Base-by-base conservation (phyloP, 345 rosid genomes). In the Populus tremula region DNA sequence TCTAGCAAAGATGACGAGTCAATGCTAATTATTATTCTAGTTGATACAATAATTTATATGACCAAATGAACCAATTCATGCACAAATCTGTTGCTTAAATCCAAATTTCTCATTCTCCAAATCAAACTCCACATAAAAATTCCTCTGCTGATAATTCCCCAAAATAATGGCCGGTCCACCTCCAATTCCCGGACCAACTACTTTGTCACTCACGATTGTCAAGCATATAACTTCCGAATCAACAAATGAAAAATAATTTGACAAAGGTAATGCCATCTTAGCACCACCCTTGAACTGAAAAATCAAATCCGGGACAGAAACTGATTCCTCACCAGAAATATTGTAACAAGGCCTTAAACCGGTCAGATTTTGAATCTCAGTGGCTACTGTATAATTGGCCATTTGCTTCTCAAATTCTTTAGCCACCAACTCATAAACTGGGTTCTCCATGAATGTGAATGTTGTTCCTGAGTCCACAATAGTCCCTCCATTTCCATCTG, bases 391-490 rank as follows among this genome's bases (percentile, higher is more conserved):
- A 72, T 75, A 87, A n/a, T 90, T 89, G 18, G 76, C 77, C 97
- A 95, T 86, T 80, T 92, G 92, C 27, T 82, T 70, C 65, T 83
- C 88, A 69, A 95, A 87, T 78, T 85, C 97, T 18, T 84, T 39
- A 0, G 89, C 88, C 9, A 95, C 89, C 6, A 82, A 73, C 23
- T 89, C 89, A 76, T 79, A 90, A 29, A 89, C 80, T 6, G 90
- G 87, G 59, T 83, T 78, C 38, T 92, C 94, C 97, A 95, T 88
- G 91, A 87, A 90, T 11, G 98, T 93, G 79, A 95, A 88, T 2
- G 99, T 95, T 5, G 98, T 78, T 53, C 99, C 99, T 20, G 99
- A 95, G 82, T 95, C 99, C 43, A 92, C 91, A 20, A 93, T 90
- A 29, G 97, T 70, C 65, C 99, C 99, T 31, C 97, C 97, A 72